Conservation (phyloP, 306 rosid species). For the Vigna nakashimae region DNA sequence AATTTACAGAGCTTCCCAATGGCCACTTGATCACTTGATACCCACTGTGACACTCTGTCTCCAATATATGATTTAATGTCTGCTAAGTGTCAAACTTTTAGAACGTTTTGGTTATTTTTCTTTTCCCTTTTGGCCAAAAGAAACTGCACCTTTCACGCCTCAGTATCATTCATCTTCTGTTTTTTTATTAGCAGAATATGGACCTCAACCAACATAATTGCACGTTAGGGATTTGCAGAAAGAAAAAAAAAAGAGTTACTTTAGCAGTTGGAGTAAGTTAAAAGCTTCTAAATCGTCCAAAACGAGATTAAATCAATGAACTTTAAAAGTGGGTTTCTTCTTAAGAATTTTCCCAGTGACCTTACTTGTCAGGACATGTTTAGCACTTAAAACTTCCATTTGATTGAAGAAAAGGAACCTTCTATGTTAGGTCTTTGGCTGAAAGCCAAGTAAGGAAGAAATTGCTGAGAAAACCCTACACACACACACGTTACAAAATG, state of each 20-base stretch:
- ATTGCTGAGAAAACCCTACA: not conserved
- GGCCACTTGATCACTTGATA: conserved; percentile 67
- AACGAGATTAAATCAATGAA: conserved; percentile 33
- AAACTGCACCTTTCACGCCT: conserved; percentile 55
- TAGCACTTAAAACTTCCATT: not conserved
- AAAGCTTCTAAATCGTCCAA: conserved; percentile 16
- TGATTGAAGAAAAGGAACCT: conserved; percentile 28
- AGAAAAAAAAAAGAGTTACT: conserved; percentile 36
- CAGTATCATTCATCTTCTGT: conserved; percentile 15
- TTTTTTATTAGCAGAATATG: conserved; percentile 45
- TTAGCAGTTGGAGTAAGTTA: conserved; percentile 21
- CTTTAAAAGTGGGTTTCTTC: not conserved
- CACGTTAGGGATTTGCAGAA: conserved; percentile 36
- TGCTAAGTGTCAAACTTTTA: conserved; percentile 39
- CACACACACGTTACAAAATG: no score
- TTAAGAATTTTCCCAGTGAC: conserved; percentile 12
- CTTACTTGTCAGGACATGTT: conserved; percentile 5
- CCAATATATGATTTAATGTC: conserved; percentile 35
- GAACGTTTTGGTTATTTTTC: conserved; percentile 50
- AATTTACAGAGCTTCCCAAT: not conserved
- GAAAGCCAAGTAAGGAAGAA: conserved; percentile 1
- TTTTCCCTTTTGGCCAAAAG: conserved; percentile 52
- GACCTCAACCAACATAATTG: conserved; percentile 44
- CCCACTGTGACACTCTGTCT: conserved; percentile 57
- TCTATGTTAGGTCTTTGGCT: conserved; percentile 8